phyloP scores from a whole-genome alignment of 306 rosid species.

The Inga oerstediana region DNA sequence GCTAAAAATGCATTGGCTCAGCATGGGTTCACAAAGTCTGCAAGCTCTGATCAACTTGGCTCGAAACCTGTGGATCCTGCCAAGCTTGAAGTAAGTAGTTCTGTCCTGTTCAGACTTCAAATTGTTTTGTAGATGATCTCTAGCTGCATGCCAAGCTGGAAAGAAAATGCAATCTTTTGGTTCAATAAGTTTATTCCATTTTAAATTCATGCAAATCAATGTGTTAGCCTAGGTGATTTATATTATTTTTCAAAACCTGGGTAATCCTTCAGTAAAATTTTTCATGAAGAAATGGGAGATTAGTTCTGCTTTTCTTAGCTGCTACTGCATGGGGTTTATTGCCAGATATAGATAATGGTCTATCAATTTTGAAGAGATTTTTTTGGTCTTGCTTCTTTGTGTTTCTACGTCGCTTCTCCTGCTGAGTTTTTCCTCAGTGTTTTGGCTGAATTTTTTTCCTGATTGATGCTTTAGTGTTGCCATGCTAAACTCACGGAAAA shows the following conservation, averaged over 20 bases:
- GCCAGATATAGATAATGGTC: background rate
- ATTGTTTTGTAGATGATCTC: slow-evolving; percentile 25
- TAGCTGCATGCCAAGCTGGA: slow-evolving; percentile 7
- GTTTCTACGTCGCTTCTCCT: background rate
- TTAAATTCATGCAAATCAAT: background rate
- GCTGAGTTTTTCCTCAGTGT: background rate
- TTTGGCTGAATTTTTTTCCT: background rate
- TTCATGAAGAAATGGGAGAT: background rate
- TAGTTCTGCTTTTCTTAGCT: background rate
- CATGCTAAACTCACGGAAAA: background rate
- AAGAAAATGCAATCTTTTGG: slow-evolving; percentile 12
- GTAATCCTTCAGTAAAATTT: background rate
- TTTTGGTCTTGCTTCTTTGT: background rate
- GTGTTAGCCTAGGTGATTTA: background rate
- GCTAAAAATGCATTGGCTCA: slow-evolving; percentile 59
- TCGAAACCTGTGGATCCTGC: slow-evolving; percentile 73
- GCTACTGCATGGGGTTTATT: background rate
- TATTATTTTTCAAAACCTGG: background rate
- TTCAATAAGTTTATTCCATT: background rate
- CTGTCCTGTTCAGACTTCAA: slow-evolving; percentile 12
- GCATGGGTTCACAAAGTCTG: slow-evolving; percentile 62
- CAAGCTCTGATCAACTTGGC: slow-evolving; percentile 55
- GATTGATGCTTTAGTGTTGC: background rate
- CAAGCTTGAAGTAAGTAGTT: slow-evolving; percentile 73
- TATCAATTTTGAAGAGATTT: background rate